Evolutionary conservation across 139 green algal species (phyloP), one percentile per base, ranked within the genome.

Genomic region (Coelastrella sp.): DNA sequence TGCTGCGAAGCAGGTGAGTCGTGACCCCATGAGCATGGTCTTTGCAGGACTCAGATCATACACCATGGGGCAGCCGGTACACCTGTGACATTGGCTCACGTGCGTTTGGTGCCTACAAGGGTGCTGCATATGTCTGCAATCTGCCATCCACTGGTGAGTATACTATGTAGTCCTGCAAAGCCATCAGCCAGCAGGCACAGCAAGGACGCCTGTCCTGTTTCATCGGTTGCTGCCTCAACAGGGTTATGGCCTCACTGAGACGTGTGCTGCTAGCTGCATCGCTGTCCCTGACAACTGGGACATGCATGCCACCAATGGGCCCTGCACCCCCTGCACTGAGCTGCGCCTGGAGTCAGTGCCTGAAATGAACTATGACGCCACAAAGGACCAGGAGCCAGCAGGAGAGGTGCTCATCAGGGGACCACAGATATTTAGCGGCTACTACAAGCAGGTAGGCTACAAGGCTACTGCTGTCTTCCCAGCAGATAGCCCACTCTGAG

Each of bases 171-270:
- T 76, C 61, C 61, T 70, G 11, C 61, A 12, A 70, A 12, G 61
- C 61, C 61, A 70, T 15, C 61, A 70, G 5, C 61, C 12, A 4
- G 35, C 3, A 49, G 1, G 35, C 35, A 49, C 35, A 49, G 35
- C 35, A 49, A 49, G 35, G 65, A 15, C 15, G 65, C 65, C 22
- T 80, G 22, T 80, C 19, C 73, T 80, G 73, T 27, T 80, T 27
- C 19, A 1, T 5, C 3, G 35, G 35, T 49, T 49, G 35, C 35
- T 49, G 35, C 35, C 35, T 49, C 35, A 3, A 27, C 96, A 98
- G 94, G 97, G 97, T 83, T 99, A 98, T 84, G 97, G 97, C 76
- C 93, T 99, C 24, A 99, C 97, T 0, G 97, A 99, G 94, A 98
- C 96, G 6, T 96, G 94, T 87, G 97, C 96, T 0, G 93, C 94